A percentile compares a stretch with the other conserved stretches of the same genome.
Evolutionary conservation across 176 grass and related monocot genomes (phyloP).

Genomic region (Aegilops bicornis): DNA sequence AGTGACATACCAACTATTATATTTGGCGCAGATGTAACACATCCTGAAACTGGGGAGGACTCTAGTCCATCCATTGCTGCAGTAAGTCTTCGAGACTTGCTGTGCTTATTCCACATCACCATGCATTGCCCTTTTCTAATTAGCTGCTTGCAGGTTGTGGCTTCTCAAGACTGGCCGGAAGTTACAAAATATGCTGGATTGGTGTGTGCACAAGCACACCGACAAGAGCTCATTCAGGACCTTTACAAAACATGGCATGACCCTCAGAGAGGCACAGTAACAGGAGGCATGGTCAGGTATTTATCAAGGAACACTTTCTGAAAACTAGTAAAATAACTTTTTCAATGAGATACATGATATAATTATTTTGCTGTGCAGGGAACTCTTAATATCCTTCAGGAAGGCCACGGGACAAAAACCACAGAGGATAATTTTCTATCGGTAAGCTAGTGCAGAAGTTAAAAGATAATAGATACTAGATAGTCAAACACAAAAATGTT

Average conservation of each 20-base stretch:
- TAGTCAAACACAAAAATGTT: slow-evolving; percentile 15
- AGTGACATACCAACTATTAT: slow-evolving; percentile 99
- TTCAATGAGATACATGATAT: not conserved
- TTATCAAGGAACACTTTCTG: not conserved
- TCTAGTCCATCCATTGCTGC: slow-evolving; percentile 98
- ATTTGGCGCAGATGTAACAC: slow-evolving; percentile 98
- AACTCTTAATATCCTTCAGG: slow-evolving; percentile 94
- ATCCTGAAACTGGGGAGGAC: slow-evolving; percentile 99
- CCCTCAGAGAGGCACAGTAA: slow-evolving; percentile 74
- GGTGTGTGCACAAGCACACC: slow-evolving; percentile 66
- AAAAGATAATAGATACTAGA: not conserved
- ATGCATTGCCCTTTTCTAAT: not conserved
- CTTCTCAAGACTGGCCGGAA: slow-evolving; percentile 79
- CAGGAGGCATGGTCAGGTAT: slow-evolving; percentile 71
- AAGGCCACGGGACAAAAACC: slow-evolving; percentile 98
- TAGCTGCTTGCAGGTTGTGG: slow-evolving; percentile 54
- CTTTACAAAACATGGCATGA: slow-evolving; percentile 99
- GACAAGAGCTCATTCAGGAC: slow-evolving; percentile 84
- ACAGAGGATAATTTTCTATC: slow-evolving; percentile 94
- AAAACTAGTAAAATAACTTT: not conserved
- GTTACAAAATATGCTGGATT: slow-evolving; percentile 68
- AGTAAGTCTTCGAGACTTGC: slow-evolving; percentile 38
- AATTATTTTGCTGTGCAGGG: slow-evolving; percentile 47
- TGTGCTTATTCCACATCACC: slow-evolving; percentile 9
- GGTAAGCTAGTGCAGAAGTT: slow-evolving; percentile 38